Evolutionary conservation across 2,329 filamentous ascomycete genomes (phyloP).

Genomic region (Botrytis tulipae): DNA sequence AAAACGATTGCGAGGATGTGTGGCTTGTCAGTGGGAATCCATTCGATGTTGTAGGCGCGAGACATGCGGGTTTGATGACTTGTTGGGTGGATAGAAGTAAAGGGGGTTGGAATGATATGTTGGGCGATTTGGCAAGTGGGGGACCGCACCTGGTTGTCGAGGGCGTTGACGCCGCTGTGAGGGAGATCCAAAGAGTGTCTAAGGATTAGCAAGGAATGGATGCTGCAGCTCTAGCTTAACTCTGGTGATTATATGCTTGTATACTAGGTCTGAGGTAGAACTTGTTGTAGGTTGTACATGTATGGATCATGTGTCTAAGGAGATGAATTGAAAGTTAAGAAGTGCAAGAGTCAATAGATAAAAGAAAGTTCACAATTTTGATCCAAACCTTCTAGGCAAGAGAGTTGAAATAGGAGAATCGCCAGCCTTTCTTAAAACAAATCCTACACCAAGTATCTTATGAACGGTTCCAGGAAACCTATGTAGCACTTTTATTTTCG

Average conservation of each 20-base stretch:
- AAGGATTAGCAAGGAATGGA: constrained; percentile 20
- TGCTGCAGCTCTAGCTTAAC: background rate
- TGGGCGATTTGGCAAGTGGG: constrained; percentile 48
- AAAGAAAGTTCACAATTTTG: background rate
- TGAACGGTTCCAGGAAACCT: background rate
- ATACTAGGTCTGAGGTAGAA: background rate
- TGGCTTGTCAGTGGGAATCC: constrained; percentile 73
- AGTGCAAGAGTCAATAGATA: background rate
- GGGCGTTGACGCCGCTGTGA: constrained; percentile 57
- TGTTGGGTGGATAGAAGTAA: constrained; percentile 65
- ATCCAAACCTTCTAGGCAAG: background rate
- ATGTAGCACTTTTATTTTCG: background rate
- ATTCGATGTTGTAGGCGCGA: constrained; percentile 69
- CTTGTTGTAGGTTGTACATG: background rate
- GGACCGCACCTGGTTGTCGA: constrained; percentile 54
- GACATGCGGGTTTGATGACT: constrained; percentile 58
- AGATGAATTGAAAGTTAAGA: background rate
- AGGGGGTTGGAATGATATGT: constrained; percentile 58
- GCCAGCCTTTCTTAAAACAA: background rate
- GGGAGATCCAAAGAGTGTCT: constrained; percentile 39
- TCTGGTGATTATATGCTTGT: background rate
- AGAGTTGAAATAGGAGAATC: background rate
- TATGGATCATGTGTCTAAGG: background rate
- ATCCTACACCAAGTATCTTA: background rate
- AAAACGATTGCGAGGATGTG: constrained; percentile 47